Base-by-base conservation (phyloP, 176 grass and related monocot species). In the Carex cristatella region DNA sequence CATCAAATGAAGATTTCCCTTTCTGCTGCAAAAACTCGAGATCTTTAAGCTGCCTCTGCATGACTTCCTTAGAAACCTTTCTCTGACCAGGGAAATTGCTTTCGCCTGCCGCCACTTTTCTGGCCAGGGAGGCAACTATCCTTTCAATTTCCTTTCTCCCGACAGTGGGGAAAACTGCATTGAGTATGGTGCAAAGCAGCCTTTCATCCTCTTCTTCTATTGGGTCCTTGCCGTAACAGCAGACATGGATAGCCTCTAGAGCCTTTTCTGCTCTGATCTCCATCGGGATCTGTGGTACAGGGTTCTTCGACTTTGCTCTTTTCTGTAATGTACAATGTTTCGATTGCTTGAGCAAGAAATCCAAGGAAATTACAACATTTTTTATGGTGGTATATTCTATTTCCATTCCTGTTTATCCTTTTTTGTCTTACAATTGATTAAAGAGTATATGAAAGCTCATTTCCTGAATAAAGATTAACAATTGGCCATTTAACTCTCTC, bases 181-280 rank as follows among this genome's bases (percentile, higher is more conserved):
- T 89, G 10, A 98, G 85, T 9, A 95, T 92, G 1, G 63, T 81
- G 61, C 93, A 87, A 16, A 95, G 77, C 3, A 95, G 88, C 81
- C 84, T 87, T 73, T 49, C 88, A 84, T 95, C 93, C 71, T 91
- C 90, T 3, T 86, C 66, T 82, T 98, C 96, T 56, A 98, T 75
- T 81, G 89, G 86, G 78, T 98, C 96, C 68, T 94, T 89, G n/a
- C 93, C 91, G n/a, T 94, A 98, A 90, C 88, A 92, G 85, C 96
- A 95, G 4, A 95, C 88, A 10, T 92, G 95, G 65, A 98, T 95
- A n/a, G 88, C 93, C 61, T 98, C 93, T 0, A 98, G 71, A 9
- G 93, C 93, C 90, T 98, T 98, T 81, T 98, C 91, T 55, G 66
- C 89, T 84, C 93, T 54, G 19, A 89, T 61, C 16, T 92, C 93